A percentile compares a stretch with the other conserved stretches of the same genome.
These are phyloP conservation scores for Mucuna pruriens DNA, from an alignment of 306 rosid genomes.

Conservation along the genomic window DNA sequence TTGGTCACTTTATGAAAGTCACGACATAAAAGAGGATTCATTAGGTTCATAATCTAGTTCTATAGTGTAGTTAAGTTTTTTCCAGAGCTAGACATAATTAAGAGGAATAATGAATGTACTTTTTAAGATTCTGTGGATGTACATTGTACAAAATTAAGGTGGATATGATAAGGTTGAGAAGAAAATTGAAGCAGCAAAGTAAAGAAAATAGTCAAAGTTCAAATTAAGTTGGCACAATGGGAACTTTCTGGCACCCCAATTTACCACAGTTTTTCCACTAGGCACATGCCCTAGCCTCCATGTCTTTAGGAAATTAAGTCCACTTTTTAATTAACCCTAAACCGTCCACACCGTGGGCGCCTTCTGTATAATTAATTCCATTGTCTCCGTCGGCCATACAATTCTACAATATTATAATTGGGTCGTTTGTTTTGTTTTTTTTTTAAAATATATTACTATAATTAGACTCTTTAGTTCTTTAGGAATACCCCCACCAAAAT, in stretches of 20 bases:
- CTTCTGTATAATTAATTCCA: background rate
- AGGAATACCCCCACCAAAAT: too few species aligned
- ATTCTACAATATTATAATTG: background rate
- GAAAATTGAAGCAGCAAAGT: background rate
- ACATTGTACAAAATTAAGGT: background rate
- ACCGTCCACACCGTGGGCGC: background rate
- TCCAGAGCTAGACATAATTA: background rate
- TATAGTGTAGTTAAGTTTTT: background rate
- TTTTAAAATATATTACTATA: too few species aligned
- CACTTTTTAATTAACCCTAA: background rate
- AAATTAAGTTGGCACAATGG: background rate
- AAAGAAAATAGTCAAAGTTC: background rate
- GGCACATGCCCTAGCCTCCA: background rate
- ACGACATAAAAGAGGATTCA: too few species aligned
- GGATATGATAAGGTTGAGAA: slow-evolving; percentile 24
- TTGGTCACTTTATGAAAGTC: background rate
- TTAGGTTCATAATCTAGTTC: too few species aligned
- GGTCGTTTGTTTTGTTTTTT: too few species aligned
- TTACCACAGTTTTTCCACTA: background rate
- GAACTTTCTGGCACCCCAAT: background rate
- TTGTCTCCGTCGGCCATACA: background rate
- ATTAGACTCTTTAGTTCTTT: too few species aligned
- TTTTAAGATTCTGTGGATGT: background rate
- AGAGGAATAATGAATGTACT: background rate
- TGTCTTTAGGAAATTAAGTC: background rate